phyloP scores from a whole-genome alignment of 208 protist genomes.

The Perkinsela sp. region DNA sequence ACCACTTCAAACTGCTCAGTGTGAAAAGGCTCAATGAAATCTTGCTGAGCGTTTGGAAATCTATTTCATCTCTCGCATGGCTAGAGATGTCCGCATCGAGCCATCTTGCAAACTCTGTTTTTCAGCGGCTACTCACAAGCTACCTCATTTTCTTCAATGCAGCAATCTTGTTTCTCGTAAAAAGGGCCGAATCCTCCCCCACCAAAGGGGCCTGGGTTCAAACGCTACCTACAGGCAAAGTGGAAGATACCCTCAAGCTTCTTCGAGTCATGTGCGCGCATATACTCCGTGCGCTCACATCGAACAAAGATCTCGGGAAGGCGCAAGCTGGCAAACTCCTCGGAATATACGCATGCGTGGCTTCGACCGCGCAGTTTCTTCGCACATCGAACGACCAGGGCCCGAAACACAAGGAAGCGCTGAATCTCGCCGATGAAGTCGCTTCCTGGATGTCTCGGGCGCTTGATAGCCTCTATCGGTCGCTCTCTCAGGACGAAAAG shows the following conservation, averaged over 20 bases:
- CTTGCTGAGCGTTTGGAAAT: too few species aligned
- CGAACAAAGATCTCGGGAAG: background rate
- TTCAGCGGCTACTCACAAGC: too few species aligned
- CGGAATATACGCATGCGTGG: background rate
- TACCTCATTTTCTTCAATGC: too few species aligned
- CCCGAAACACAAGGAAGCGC: background rate
- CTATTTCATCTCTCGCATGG: too few species aligned
- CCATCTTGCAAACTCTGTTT: too few species aligned
- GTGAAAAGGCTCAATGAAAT: too few species aligned
- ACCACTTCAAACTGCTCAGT: too few species aligned
- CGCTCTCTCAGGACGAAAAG: background rate
- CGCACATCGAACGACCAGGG: background rate
- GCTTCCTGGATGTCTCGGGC: background rate
- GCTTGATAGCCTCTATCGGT: background rate
- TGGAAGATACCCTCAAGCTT: background rate
- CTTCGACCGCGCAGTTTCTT: background rate
- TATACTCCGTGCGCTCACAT: background rate
- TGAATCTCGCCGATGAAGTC: background rate
- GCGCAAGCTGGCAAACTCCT: background rate
- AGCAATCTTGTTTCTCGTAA: too few species aligned
- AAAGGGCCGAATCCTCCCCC: too few species aligned
- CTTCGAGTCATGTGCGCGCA: background rate
- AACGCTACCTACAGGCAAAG: too few species aligned
- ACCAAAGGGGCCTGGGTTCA: too few species aligned
- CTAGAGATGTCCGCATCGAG: too few species aligned